Evolutionary conservation across 176 grass and related monocot species (phyloP).

Genomic region (Tillandsia leiboldiana): DNA sequence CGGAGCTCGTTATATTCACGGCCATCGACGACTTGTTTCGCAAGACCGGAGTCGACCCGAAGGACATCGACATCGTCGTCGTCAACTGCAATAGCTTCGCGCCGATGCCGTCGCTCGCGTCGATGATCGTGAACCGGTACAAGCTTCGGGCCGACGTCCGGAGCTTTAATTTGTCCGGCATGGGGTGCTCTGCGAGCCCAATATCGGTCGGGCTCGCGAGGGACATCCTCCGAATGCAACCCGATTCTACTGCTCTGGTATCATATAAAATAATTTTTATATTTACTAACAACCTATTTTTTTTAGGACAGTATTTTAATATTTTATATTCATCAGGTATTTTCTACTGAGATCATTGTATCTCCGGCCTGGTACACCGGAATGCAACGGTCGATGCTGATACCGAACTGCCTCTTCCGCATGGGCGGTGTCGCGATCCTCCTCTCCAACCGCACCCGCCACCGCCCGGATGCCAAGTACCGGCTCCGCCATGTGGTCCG

Average conservation of each 20-base stretch:
- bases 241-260: neutral
- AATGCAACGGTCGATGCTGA: neutral
- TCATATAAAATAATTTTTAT: no score
- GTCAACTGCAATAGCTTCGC: neutral
- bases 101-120: neutral
- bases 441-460: neutral
- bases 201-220: neutral
- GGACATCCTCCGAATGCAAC: neutral
- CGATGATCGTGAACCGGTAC: conserved; percentile 1
- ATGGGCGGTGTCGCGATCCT: neutral
- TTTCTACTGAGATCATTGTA: neutral
- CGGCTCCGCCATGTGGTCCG: neutral
- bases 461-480: neutral
- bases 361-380: neutral
- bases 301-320: no score
- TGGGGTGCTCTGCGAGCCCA: neutral
- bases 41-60: neutral
- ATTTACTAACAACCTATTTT: no score
- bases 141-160: neutral
- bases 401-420: neutral
- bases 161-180: neutral
- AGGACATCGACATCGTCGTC: neutral
- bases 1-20: neutral
- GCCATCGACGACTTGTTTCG: neutral
- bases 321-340: neutral